Conservation (phyloP, 2,329 filamentous ascomycete genomes). For the Xylaria sp. region DNA sequence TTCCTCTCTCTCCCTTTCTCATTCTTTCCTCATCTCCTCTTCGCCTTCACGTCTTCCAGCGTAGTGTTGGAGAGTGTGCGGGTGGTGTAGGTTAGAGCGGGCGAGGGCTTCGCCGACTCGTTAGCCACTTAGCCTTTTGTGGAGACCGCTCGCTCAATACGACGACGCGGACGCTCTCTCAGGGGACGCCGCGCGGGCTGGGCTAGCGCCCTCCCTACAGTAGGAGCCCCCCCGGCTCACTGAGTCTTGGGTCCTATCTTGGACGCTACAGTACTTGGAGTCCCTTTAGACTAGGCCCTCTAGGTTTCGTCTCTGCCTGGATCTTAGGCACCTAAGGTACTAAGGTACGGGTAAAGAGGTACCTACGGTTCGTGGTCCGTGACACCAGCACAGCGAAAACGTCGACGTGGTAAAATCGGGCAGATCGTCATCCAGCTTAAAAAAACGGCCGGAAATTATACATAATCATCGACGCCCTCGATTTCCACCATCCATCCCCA, state of each 20-base stretch:
- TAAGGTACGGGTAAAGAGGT: background rate
- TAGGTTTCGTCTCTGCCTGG: slow-evolving; percentile 11
- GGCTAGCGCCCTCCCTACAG: slow-evolving; percentile 27
- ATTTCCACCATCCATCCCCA: background rate
- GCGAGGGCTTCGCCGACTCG: slow-evolving; percentile 15
- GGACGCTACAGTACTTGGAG: background rate
- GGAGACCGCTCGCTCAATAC: slow-evolving; percentile 11
- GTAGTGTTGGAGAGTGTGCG: slow-evolving; percentile 7
- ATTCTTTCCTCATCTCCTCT: slow-evolving; percentile 4
- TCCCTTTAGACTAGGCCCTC: too few relatives aligned
- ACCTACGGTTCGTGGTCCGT: background rate
- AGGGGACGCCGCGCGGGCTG: slow-evolving; percentile 12
- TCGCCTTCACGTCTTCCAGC: slow-evolving; percentile 3
- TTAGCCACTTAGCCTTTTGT: slow-evolving; percentile 4
- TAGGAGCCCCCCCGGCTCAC: slow-evolving; percentile 1
- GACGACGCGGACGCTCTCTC: background rate
- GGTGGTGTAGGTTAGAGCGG: slow-evolving; percentile 20
- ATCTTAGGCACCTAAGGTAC: background rate
- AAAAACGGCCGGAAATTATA: slow-evolving; percentile 1
- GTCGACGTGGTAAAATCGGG: slow-evolving; percentile 22
- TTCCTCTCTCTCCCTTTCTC: background rate
- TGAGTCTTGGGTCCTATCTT: slow-evolving; percentile 3
- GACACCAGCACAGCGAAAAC: slow-evolving; percentile 2
- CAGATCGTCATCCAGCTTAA: slow-evolving; percentile 23
- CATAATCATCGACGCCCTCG: background rate